Evolutionary conservation across 192 early-diverging fungal species (phyloP).

Genomic region (Coemansia guatemalensis): DNA sequence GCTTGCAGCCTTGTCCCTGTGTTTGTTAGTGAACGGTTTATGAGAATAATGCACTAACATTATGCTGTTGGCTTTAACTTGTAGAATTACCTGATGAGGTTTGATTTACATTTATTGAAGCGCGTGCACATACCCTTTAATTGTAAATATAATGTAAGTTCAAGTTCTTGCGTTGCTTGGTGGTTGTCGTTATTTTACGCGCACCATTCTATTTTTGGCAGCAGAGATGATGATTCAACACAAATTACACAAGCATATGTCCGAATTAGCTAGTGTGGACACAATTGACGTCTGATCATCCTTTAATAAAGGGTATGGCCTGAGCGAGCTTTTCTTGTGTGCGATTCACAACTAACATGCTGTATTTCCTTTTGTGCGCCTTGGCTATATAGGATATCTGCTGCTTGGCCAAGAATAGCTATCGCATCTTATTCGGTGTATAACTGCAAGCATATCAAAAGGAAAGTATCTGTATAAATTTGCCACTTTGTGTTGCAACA

Average conservation of each 20-base stretch:
- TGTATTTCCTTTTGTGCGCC: not conserved
- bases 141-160: not conserved
- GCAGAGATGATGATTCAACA: slow-evolving; percentile 35
- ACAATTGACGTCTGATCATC: slow-evolving; percentile 34
- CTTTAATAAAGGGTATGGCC: not conserved
- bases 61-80: not conserved
- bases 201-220: not conserved
- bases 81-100: not conserved
- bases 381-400: not conserved
- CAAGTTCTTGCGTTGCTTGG: not conserved
- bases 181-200: not conserved
- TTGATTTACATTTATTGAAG: not conserved
- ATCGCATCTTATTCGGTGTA: not conserved
- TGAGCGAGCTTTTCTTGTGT: not conserved
- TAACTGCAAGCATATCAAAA: not conserved
- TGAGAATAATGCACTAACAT: not conserved
- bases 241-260: slow-evolving; percentile 54
- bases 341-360: not conserved
- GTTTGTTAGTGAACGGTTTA: not conserved
- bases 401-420: not conserved
- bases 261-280: slow-evolving; percentile 43
- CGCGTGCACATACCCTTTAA: not conserved
- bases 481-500: not conserved
- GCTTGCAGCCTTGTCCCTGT: not conserved
- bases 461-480: not conserved